Base-by-base conservation (phyloP, 2,329 filamentous ascomycete species). In the Colletotrichum sp. region DNA sequence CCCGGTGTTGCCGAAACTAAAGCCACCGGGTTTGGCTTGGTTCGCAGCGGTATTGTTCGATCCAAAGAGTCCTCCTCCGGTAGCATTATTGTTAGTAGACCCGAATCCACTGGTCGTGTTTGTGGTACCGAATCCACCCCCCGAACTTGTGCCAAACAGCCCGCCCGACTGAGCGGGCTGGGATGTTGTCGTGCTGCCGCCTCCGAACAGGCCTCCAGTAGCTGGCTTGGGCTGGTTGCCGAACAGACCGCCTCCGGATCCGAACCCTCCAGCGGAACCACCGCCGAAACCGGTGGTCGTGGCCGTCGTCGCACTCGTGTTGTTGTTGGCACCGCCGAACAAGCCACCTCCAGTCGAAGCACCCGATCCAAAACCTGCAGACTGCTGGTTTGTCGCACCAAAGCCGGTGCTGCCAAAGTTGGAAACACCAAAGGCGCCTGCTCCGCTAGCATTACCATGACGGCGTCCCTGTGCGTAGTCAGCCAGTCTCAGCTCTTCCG, bases 391-490 rank as follows among this genome's bases (percentile, higher is more conserved):
- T 74, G 79, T 86, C 38, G 84, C 77, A 32, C 88, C 87, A 70
- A 90, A 90, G 32, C 89, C 90, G 10, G 88, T 87, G 56, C 80
- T 81, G 38, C 84, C 85, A 79, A 91, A 88, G 64, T 84, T 84
- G 24, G 88, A 89, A 30, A 93, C 89, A 21, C 96, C 96, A 84
- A 98, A 98, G 9, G 94, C 94, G 74, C 96, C 96, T 78, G 96
- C 94, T 34, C 95, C 95, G 77, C 94, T 95, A 56, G 91, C 90
- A 84, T 96, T 98, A 38, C 96, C 97, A 82, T 91, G 95, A 70
- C 94, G 93, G 75, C 96, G 93, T 66, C 96, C 96, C 84, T 96
- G 94, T 75, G 93, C 91, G 83, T 99, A 99, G 84, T 99, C 97
- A 61, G 92, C 95, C 76, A 98, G 85, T 81, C 95, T 90, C 70